Base-by-base conservation (phyloP, 352 stramenopile species). In the Pythium folliculosum region DNA sequence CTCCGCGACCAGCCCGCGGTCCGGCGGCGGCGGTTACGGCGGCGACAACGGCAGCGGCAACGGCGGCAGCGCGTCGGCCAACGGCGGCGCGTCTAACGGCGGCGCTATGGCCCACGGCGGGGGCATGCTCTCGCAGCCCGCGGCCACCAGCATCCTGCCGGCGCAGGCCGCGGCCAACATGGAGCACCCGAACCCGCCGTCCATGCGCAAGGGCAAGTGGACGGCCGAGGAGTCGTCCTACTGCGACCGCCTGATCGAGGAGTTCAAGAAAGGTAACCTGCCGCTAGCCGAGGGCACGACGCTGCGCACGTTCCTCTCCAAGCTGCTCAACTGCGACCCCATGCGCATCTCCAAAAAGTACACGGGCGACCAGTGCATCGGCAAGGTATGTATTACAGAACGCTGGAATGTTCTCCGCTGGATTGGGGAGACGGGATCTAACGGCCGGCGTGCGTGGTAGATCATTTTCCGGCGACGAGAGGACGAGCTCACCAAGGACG, bases 281-380 rank as follows among this genome's bases (percentile, higher is more conserved):
- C 96, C 96, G n/a, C 75, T 99, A 5, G 97, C 96, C 0, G 96
- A 99, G 73, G 97, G 97, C 54, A 99, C 96, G 13, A 99, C 96
- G 19, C 76, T 99, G 35, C 87, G 97, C 25, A 99, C 96, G 30
- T 99, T 99, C 74, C 76, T 99, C 38, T 98, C 90, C 59, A 99
- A 99, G 73, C 67, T 99, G 16, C 78, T 99, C 6, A 98, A 99
- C 72, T 99, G 97, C 74, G 97, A 99, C 78, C 97, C 97, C 9
- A 99, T 99, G 97, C 82, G 97, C 16, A 99, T 99, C 61, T 98
- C 94, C 0, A 99, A 99, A 73, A 99, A 99, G 78, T 99, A 99
- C 71, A 98, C 98, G 53, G 97, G 97, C 16, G 89, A 93, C 63
- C 98, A 99, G 69, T 99, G 96, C 70, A 99, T 99, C 65, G 96